phyloP scores from a whole-genome alignment of 371 early-diverging fungal genomes.

The Coemansia sp. region DNA sequence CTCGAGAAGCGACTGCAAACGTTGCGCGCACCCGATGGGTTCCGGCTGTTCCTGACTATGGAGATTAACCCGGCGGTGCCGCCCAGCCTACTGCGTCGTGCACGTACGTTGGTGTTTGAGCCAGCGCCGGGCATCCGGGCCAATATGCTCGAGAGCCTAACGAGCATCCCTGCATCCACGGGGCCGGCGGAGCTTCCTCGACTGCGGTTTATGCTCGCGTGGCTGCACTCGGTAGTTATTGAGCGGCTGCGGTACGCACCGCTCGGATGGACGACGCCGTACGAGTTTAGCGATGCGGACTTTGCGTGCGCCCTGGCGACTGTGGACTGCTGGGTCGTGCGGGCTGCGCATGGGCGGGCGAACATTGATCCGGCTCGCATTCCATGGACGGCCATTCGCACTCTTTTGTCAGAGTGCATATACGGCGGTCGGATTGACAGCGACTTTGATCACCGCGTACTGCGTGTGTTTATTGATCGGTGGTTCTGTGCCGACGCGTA shows the following conservation, averaged over 20 bases:
- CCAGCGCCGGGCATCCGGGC: constrained; percentile 96
- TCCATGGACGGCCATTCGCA: constrained; percentile 92
- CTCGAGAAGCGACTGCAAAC: constrained; percentile 91
- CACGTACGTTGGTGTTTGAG: constrained; percentile 92
- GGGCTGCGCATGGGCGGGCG: constrained; percentile 73
- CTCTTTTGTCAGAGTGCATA: constrained; percentile 82
- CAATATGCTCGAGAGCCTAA: constrained; percentile 81
- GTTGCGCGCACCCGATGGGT: constrained; percentile 76
- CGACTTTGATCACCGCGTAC: constrained; percentile 81
- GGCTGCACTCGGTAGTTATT: constrained; percentile 93
- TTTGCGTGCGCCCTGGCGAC: constrained; percentile 86
- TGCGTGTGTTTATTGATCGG: constrained; percentile 85
- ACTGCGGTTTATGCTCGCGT: constrained; percentile 91
- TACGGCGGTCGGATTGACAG: constrained; percentile 97
- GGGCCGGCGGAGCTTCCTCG: constrained; percentile 82
- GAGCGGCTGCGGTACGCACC: constrained; percentile 96
- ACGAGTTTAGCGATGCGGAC: constrained; percentile 98
- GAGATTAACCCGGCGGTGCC: constrained; percentile 97
- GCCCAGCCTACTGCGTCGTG: constrained; percentile 82
- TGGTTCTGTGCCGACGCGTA: constrained; percentile 83
- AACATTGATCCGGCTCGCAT: constrained; percentile 93
- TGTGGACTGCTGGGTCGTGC: constrained; percentile 88
- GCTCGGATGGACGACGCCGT: constrained; percentile 94
- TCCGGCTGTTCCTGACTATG: constrained; percentile 96
- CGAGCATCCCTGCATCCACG: constrained; percentile 35